phyloP scores from a whole-genome alignment of 2,329 filamentous ascomycete species.

The Nakataea oryzae region DNA sequence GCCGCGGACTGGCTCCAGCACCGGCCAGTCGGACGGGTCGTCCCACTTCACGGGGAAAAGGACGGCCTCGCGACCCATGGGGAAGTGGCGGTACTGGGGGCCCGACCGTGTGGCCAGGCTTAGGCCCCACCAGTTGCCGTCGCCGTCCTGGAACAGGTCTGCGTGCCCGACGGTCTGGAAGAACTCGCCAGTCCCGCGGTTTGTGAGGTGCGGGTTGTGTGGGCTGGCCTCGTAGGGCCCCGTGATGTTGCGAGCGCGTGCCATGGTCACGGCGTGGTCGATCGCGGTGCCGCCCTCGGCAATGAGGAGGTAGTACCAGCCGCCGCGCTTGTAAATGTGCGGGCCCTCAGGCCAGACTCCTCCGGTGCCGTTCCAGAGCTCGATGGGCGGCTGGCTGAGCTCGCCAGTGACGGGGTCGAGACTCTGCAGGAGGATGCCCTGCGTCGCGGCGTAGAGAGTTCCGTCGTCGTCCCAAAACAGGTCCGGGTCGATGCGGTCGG shows the following conservation, averaged over 20 bases:
- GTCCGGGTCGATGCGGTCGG: conserved; percentile 15
- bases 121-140: conserved; percentile 41
- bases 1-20: conserved; percentile 29
- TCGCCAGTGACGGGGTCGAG: conserved; percentile 24
- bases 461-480: conserved; percentile 29
- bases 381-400: conserved; percentile 15
- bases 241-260: conserved; percentile 23
- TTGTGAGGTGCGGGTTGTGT: conserved; percentile 34
- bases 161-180: conserved; percentile 35
- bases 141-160: conserved; percentile 30
- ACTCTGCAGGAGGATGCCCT: conserved; percentile 17
- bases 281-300: conserved; percentile 52
- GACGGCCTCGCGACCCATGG: conserved; percentile 44
- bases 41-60: conserved; percentile 21
- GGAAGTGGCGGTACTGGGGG: conserved; percentile 28
- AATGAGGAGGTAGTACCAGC: conserved; percentile 49
- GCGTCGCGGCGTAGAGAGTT: conserved; percentile 23
- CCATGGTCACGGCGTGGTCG: conserved; percentile 41
- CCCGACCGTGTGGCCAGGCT: conserved; percentile 34
- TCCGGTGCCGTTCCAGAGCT: conserved; percentile 33
- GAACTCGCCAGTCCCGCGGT: conserved; percentile 23
- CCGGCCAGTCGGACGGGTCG: conserved; percentile 31
- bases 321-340: conserved; percentile 47
- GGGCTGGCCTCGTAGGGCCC: conserved; percentile 31
- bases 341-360: conserved; percentile 39